Evolutionary conservation across 441 rosid species (phyloP).

Genomic region (Cnidoscolus chayamansa): DNA sequence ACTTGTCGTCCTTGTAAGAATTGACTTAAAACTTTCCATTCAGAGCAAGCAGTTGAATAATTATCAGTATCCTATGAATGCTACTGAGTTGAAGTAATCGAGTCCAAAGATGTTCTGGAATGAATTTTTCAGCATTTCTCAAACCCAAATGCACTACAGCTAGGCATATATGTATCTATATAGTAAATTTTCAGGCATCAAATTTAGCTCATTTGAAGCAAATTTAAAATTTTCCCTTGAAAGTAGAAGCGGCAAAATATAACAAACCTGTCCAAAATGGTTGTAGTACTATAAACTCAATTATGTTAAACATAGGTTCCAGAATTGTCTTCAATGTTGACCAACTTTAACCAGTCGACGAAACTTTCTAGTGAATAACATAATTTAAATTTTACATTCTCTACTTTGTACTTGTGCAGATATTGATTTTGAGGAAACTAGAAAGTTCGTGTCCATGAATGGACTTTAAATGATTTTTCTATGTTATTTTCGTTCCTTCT

Average conservation of each 20-base stretch:
- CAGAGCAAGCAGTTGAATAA: background rate
- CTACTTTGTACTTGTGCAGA: background rate
- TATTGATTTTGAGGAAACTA: too few species aligned
- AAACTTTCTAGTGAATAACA: too few species aligned
- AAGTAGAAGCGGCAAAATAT: background rate
- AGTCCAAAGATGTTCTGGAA: background rate
- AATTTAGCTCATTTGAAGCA: background rate
- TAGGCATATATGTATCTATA: background rate
- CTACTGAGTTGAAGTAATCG: slow-evolving; percentile 2
- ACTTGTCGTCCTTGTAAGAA: slow-evolving; percentile 81
- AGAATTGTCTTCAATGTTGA: background rate
- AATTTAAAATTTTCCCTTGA: background rate
- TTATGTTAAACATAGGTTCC: too few species aligned
- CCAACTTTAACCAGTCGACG: background rate
- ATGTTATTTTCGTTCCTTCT: background rate
- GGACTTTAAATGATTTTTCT: background rate
- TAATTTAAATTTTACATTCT: background rate
- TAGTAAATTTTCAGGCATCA: background rate
- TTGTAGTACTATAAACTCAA: too few species aligned
- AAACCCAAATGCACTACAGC: background rate
- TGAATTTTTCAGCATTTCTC: background rate
- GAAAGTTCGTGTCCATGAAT: background rate
- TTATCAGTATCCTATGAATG: background rate
- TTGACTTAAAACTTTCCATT: background rate
- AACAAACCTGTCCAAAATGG: background rate